Evolutionary conservation across 768 basidiomycete species (phyloP).

Genomic region (Chalciporus piperatus): DNA sequence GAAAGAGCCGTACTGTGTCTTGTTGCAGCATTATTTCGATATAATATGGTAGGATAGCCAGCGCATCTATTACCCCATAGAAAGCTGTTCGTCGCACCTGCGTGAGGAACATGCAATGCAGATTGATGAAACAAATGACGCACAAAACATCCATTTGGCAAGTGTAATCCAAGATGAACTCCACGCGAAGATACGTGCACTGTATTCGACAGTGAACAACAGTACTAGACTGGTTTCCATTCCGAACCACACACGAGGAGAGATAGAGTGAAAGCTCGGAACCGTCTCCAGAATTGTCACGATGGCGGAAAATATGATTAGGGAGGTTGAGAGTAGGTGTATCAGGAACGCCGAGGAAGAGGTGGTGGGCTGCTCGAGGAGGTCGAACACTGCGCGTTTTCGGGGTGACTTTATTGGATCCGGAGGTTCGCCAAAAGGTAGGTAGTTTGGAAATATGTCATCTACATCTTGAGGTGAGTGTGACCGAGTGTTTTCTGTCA

Average conservation of each 20-base stretch:
- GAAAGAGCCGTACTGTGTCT: constrained; percentile 65
- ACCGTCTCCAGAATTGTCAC: constrained; percentile 81
- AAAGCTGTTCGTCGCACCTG: constrained; percentile 47
- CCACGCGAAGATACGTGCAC: constrained; percentile 72
- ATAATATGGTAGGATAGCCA: constrained; percentile 87
- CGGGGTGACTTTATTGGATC: constrained; percentile 39
- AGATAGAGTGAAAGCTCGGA: constrained; percentile 67
- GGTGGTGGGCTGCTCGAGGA: constrained; percentile 80
- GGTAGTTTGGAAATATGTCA: constrained; percentile 38
- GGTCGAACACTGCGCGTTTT: constrained; percentile 63
- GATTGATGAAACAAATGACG: constrained; percentile 15
- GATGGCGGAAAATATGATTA: constrained; percentile 72
- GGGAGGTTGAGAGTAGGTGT: constrained; percentile 64
- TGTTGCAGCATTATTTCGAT: constrained; percentile 80
- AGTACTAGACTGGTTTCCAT: constrained; percentile 82
- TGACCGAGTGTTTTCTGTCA: constrained; percentile 40
- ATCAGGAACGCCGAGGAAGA: constrained; percentile 74
- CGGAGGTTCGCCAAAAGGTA: constrained; percentile 34
- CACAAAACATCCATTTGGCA: constrained; percentile 68
- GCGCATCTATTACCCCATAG: constrained; percentile 81
- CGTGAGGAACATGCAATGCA: background rate
- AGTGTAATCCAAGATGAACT: constrained; percentile 62
- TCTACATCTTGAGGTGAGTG: constrained; percentile 35
- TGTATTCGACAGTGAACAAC: constrained; percentile 84
- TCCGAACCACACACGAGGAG: constrained; percentile 78